Evolutionary conservation across 495 filamentous ascomycete genomes (phyloP).

Genomic region (Lophiostoma macrostomum): DNA sequence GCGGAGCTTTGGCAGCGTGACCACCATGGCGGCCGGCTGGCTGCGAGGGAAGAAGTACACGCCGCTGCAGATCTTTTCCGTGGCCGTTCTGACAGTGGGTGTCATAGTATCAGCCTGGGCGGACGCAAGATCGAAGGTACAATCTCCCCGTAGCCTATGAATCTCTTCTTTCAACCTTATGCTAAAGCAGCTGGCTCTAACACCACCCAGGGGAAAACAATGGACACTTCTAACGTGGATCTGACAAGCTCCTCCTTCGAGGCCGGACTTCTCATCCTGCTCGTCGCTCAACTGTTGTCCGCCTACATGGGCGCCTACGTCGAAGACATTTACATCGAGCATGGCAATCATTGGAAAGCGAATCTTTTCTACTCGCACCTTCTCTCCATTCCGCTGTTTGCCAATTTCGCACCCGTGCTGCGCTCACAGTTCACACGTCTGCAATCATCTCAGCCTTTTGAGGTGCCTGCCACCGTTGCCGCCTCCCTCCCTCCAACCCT

Average conservation of each 20-base stretch:
- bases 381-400: constrained; percentile 68
- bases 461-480: constrained; percentile 13
- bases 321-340: constrained; percentile 77
- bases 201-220: constrained; percentile 41
- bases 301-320: constrained; percentile 95
- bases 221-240: constrained; percentile 29
- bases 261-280: constrained; percentile 79
- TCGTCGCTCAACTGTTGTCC: constrained; percentile 83
- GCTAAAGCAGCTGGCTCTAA: too few relatives aligned
- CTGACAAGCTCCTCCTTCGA: constrained; percentile 50
- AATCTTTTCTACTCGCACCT: constrained; percentile 92
- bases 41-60: constrained; percentile 83
- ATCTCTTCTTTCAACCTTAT: neutral
- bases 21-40: constrained; percentile 83
- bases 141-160: neutral
- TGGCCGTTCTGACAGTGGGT: constrained; percentile 77
- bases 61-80: constrained; percentile 70
- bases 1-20: constrained; percentile 89
- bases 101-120: constrained; percentile 84
- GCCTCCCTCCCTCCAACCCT: constrained; percentile 5
- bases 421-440: constrained; percentile 49
- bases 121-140: constrained; percentile 77
- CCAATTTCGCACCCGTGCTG: constrained; percentile 49
- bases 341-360: constrained; percentile 91
- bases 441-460: constrained; percentile 39